Conservation (phyloP, 169 alveolate genomes). For the Perkinsus marinus region DNA sequence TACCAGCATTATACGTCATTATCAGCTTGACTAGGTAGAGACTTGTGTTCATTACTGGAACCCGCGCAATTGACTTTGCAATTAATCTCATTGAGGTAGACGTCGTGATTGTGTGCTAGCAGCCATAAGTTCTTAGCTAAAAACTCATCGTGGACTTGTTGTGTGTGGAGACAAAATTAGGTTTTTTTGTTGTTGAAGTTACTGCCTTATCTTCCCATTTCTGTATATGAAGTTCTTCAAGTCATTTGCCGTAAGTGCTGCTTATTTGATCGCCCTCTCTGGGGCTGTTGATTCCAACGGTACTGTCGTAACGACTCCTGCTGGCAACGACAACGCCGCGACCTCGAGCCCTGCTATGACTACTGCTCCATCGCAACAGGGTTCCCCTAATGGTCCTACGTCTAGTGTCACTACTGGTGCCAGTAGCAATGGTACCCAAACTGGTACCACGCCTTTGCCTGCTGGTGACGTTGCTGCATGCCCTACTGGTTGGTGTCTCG, state of each 20-base stretch:
- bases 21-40: neutral
- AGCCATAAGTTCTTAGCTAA: neutral
- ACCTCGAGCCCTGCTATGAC: neutral
- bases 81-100: neutral
- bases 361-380: neutral
- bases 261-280: neutral
- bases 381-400: neutral
- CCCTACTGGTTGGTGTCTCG: neutral
- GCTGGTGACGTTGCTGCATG: neutral
- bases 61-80: too few species aligned
- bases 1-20: neutral
- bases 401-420: neutral
- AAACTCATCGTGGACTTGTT: too few species aligned
- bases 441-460: neutral
- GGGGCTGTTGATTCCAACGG: neutral
- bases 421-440: neutral
- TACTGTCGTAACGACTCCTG: neutral
- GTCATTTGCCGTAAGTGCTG: neutral
- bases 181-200: neutral
- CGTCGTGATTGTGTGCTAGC: neutral
- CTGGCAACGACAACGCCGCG: neutral
- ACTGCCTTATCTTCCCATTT: neutral
- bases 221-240: neutral
- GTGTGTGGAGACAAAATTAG: neutral
- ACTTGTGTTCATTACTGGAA: neutral